A percentile compares a stretch with the other conserved stretches of the same genome.
Evolutionary conservation across 345 rosid species (phyloP).

Genomic region (Garcia nutans): DNA sequence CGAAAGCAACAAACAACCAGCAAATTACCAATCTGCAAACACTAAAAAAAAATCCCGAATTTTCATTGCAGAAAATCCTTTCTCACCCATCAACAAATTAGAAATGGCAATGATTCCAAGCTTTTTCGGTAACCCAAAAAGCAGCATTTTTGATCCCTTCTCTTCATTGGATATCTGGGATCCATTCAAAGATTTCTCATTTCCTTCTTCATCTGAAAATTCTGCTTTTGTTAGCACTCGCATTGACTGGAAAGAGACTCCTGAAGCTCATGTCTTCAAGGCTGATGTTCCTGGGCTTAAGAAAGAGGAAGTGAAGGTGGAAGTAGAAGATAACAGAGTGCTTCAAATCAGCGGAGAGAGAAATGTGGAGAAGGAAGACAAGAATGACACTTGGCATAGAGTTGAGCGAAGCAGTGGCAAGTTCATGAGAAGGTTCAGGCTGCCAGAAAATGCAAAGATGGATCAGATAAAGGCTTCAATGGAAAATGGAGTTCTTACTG

Average conservation of each 20-base stretch:
- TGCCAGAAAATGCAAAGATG: neutral
- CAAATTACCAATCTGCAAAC: too few species aligned
- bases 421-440: neutral
- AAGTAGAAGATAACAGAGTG: neutral
- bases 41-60: too few species aligned
- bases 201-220: neutral
- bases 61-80: neutral
- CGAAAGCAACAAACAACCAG: neutral
- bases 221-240: neutral
- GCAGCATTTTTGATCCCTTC: neutral
- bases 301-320: slow-evolving; percentile 1
- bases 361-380: neutral
- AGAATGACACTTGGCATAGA: neutral
- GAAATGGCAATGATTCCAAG: slow-evolving; percentile 1
- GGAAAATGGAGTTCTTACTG: slow-evolving; percentile 3
- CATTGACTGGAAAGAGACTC: slow-evolving; percentile 8
- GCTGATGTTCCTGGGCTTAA: slow-evolving; percentile 2
- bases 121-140: neutral
- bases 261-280: slow-evolving; percentile 3
- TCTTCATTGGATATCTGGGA: neutral
- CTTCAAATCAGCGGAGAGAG: slow-evolving; percentile 1
- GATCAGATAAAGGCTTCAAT: neutral
- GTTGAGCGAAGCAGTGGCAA: slow-evolving; percentile 1
- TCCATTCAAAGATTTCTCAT: neutral
- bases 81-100: neutral